A percentile compares a stretch with the other conserved stretches of the same genome.
phyloP scores from a whole-genome alignment of 2,329 filamentous ascomycete genomes.

The Epichloe gansuensis region DNA sequence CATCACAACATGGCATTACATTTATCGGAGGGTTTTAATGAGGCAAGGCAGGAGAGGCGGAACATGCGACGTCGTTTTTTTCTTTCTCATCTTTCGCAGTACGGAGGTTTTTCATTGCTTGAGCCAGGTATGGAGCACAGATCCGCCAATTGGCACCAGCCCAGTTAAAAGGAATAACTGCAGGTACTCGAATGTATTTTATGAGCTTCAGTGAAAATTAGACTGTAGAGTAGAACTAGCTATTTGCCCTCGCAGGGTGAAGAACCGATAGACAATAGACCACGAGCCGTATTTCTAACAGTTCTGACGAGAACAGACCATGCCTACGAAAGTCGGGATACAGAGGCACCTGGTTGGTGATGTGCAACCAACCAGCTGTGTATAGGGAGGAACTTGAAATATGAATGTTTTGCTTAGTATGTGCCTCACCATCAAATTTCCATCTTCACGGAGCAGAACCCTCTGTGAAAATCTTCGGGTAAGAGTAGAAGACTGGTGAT shows the following conservation, averaged over 20 bases:
- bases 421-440: constrained; percentile 82
- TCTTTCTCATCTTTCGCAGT: constrained; percentile 1
- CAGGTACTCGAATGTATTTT: constrained; percentile 2
- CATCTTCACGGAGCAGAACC: constrained; percentile 47
- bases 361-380: neutral
- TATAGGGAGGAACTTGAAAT: too few species aligned
- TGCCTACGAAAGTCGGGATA: too few species aligned
- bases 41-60: neutral
- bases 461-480: constrained; percentile 71
- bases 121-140: neutral
- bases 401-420: constrained; percentile 23
- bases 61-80: neutral
- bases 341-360: neutral
- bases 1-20: neutral
- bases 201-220: constrained; percentile 7
- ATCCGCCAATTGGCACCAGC: neutral
- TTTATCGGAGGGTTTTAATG: constrained; percentile 2
- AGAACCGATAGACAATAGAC: constrained; percentile 8
- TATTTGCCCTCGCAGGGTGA: constrained; percentile 5
- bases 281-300: constrained; percentile 5
- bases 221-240: constrained; percentile 8
- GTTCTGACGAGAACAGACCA: neutral
- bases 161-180: neutral
- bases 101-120: constrained; percentile 1
- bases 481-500: constrained; percentile 47